Evolutionary conservation across 805 yeast species (phyloP).

Genomic region (Starmerella apis): DNA sequence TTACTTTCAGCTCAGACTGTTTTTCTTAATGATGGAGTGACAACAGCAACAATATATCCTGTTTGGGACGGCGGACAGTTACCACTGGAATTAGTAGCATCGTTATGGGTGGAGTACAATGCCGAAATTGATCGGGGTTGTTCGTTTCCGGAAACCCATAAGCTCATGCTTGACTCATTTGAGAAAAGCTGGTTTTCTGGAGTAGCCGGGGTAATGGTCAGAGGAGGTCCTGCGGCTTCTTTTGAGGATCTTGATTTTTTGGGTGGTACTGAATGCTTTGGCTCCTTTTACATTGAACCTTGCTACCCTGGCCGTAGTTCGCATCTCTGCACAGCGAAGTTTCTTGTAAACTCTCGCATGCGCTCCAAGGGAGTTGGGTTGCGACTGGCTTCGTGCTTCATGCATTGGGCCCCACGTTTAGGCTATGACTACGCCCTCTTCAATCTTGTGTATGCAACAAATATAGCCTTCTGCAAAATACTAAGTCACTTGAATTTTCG

Average conservation of each 20-base stretch:
- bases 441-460: conserved; percentile 80
- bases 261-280: conserved; percentile 90
- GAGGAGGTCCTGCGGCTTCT: conserved; percentile 6
- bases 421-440: conserved; percentile 80
- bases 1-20: conserved; percentile 43
- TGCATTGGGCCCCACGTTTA: conserved; percentile 83
- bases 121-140: conserved; percentile 86
- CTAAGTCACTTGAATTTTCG: conserved; percentile 69
- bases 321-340: conserved; percentile 83
- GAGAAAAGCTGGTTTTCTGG: conserved; percentile 80
- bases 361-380: conserved; percentile 87
- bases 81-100: conserved; percentile 69
- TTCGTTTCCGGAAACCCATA: conserved; percentile 76
- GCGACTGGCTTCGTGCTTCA: conserved; percentile 68
- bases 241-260: conserved; percentile 40
- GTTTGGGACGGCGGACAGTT: conserved; percentile 53
- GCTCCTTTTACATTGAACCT: conserved; percentile 74
- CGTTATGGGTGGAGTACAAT: conserved; percentile 83
- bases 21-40: conserved; percentile 73
- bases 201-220: conserved; percentile 46
- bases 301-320: conserved; percentile 88
- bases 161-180: conserved; percentile 64
- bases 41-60: conserved; percentile 89
- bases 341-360: conserved; percentile 84
- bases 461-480: conserved; percentile 68